phyloP scores from a whole-genome alignment of 2,329 filamentous ascomycete species.

The Nemania serpens region DNA sequence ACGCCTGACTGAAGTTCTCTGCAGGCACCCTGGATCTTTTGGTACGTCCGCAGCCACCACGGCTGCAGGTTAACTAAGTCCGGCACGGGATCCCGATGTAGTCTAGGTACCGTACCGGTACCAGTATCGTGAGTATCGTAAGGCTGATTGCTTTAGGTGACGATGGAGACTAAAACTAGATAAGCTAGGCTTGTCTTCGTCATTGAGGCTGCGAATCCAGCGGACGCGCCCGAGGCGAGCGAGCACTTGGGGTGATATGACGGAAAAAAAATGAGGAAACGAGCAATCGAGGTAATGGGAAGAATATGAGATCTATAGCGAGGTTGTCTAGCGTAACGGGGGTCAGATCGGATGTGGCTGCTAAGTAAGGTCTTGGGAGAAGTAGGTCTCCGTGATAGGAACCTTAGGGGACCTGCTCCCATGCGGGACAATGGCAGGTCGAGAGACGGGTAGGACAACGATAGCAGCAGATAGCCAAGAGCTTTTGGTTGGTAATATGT shows the following conservation, averaged over 20 bases:
- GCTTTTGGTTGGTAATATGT: slow-evolving; percentile 15
- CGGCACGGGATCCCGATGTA: slow-evolving; percentile 22
- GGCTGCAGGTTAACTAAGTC: slow-evolving; percentile 20
- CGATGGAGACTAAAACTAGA: slow-evolving; percentile 59
- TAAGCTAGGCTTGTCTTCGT: slow-evolving; percentile 63
- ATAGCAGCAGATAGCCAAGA: slow-evolving; percentile 14
- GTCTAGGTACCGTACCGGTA: slow-evolving; percentile 19
- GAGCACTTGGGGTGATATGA: not conserved
- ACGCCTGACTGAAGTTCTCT: slow-evolving; percentile 20
- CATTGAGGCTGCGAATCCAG: slow-evolving; percentile 48
- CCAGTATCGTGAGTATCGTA: slow-evolving; percentile 24
- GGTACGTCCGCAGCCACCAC: slow-evolving; percentile 24
- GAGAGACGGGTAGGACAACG: slow-evolving; percentile 3
- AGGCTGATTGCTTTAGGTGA: slow-evolving; percentile 49
- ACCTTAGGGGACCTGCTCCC: slow-evolving; percentile 6
- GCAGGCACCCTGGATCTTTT: slow-evolving; percentile 25
- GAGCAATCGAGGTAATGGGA: slow-evolving; percentile 4
- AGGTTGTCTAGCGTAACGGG: slow-evolving; percentile 15
- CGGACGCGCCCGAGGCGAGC: slow-evolving; percentile 2
- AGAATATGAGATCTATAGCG: slow-evolving; percentile 11
- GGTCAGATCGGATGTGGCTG: slow-evolving; percentile 19
- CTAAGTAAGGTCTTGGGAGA: slow-evolving; percentile 9
- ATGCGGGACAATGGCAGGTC: slow-evolving; percentile 8
- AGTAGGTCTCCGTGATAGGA: slow-evolving; percentile 23
- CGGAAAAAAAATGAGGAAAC: slow-evolving; percentile 2